Conservation (phyloP, 1,284 basidiomycete species). For the Irpex rosettiformis region DNA sequence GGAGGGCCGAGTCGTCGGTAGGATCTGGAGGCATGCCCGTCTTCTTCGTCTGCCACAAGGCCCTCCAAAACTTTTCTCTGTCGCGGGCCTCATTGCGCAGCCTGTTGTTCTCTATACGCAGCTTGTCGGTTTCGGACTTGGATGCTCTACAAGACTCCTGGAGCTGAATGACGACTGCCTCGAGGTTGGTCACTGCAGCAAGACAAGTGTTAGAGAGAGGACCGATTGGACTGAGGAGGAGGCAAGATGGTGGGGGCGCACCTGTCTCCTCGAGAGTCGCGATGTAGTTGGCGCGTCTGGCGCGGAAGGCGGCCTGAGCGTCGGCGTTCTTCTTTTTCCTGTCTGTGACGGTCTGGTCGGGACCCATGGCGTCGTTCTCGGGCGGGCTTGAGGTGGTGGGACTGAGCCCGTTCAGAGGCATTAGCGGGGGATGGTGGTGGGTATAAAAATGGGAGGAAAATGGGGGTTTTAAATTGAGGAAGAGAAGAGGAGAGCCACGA, state of each 20-base stretch:
- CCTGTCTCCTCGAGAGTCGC: slow-evolving; percentile 85
- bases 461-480: slow-evolving; percentile 22
- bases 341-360: slow-evolving; percentile 54
- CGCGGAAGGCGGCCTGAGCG: slow-evolving; percentile 70
- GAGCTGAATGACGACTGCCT: slow-evolving; percentile 74
- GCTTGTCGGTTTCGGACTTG: slow-evolving; percentile 51
- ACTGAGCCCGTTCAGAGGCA: slow-evolving; percentile 25
- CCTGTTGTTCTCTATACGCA: slow-evolving; percentile 61
- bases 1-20: slow-evolving; percentile 49
- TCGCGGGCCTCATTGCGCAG: slow-evolving; percentile 62
- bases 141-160: slow-evolving; percentile 76
- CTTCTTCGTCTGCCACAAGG: slow-evolving; percentile 61
- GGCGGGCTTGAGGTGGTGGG: slow-evolving; percentile 31
- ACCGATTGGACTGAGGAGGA: slow-evolving; percentile 14
- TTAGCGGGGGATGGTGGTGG: slow-evolving; percentile 28
- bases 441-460: slow-evolving; percentile 19
- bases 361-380: slow-evolving; percentile 34
- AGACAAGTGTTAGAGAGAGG: slow-evolving; percentile 10
- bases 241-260: slow-evolving; percentile 32
- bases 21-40: slow-evolving; percentile 45
- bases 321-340: slow-evolving; percentile 85
- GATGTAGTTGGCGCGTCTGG: slow-evolving; percentile 78
- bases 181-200: slow-evolving; percentile 66
- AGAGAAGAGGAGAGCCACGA: slow-evolving; percentile 8
- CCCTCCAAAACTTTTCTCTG: slow-evolving; percentile 67